phyloP scores from a whole-genome alignment of 2,329 filamentous ascomycete species.

The Albophoma yamanashiensis region DNA sequence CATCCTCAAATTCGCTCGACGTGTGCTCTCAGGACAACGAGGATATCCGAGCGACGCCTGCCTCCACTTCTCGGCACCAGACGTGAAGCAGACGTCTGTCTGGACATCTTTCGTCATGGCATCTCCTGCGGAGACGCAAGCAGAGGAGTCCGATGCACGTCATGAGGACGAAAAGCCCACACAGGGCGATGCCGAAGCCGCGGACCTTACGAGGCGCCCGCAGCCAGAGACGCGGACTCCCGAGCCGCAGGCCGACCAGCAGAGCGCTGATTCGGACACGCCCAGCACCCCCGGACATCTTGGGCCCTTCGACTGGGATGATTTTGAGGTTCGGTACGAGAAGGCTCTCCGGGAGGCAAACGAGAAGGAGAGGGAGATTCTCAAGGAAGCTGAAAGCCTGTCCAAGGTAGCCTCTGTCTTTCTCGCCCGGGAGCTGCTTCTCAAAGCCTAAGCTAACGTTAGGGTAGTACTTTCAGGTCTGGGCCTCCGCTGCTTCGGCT shows the following conservation, averaged over 20 bases:
- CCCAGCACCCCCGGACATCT: constrained; percentile 44
- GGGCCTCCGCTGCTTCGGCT: constrained; percentile 61
- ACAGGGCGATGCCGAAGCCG: constrained; percentile 9
- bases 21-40: background rate
- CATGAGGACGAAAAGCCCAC: constrained; percentile 5
- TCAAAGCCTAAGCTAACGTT: background rate
- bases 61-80: background rate
- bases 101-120: constrained; percentile 4
- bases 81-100: background rate
- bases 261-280: constrained; percentile 20
- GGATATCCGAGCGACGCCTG: background rate
- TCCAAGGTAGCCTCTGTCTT: constrained; percentile 40
- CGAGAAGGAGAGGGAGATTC: constrained; percentile 51
- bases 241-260: constrained; percentile 24
- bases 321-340: constrained; percentile 62
- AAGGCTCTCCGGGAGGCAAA: constrained; percentile 53
- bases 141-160: background rate
- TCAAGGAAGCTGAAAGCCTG: constrained; percentile 57
- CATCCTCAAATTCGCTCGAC: background rate
- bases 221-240: constrained; percentile 21
- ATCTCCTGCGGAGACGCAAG: constrained; percentile 4
- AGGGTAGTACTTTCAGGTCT: constrained; percentile 63
- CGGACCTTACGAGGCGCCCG: constrained; percentile 10
- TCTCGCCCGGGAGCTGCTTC: background rate
- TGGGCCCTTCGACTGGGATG: constrained; percentile 60